Evolutionary conservation across 768 basidiomycete genomes (phyloP).

Genomic region (Boletus reticulatus): DNA sequence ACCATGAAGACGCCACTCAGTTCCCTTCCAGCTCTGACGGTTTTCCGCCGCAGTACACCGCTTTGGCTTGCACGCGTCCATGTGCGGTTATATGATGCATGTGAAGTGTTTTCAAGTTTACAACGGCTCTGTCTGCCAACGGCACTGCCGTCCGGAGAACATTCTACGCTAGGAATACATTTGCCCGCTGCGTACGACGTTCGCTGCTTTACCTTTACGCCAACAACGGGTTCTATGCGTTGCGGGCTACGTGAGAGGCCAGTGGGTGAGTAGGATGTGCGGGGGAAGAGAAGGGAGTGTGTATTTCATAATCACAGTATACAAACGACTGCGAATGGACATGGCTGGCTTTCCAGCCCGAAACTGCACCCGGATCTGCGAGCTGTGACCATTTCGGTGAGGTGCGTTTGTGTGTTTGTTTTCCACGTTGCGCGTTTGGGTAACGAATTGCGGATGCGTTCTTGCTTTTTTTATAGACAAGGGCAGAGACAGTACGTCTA

Average conservation of each 20-base stretch:
- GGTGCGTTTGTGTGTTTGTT: constrained; percentile 44
- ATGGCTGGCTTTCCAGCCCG: too few relatives aligned
- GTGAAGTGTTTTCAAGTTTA: constrained; percentile 91
- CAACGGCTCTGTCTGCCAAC: constrained; percentile 78
- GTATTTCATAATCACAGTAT: too few relatives aligned
- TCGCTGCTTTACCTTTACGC: constrained; percentile 87
- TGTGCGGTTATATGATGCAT: constrained; percentile 98
- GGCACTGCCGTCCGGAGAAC: constrained; percentile 91
- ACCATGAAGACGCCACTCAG: constrained; percentile 28
- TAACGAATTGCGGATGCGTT: neutral
- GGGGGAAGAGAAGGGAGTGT: too few relatives aligned
- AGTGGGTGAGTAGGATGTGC: too few relatives aligned
- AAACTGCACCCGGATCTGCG: too few relatives aligned
- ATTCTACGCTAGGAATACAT: constrained; percentile 94
- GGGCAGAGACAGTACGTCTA: constrained; percentile 89
- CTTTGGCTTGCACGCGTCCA: constrained; percentile 83
- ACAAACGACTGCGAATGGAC: too few relatives aligned
- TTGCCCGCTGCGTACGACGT: constrained; percentile 91
- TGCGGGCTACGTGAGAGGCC: too few relatives aligned
- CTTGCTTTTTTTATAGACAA: constrained; percentile 46
- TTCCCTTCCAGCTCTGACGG: constrained; percentile 71
- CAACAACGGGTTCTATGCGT: constrained; percentile 88
- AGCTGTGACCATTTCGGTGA: constrained; percentile 87
- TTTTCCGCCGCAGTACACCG: constrained; percentile 66
- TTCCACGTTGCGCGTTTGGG: neutral